Evolutionary conservation across 352 stramenopile species (phyloP), one percentile per base, ranked within the genome.

Genomic region (Phytophthora melonis): DNA sequence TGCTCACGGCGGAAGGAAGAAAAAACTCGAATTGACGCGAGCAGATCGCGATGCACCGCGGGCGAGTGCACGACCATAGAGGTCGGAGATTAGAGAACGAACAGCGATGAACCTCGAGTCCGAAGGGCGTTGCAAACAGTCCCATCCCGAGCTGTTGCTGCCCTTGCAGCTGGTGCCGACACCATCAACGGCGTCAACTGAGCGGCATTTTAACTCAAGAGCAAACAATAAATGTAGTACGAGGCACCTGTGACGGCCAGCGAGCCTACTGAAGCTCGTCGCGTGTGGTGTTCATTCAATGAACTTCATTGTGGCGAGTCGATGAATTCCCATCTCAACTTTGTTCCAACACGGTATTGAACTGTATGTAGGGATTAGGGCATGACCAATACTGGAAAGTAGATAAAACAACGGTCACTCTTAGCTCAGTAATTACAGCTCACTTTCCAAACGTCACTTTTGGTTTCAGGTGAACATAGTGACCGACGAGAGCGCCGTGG

Each of bases 401-500:
- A 69, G 25, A 14, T 63, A 23, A 55, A 57, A 19, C n/a, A 58
- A 39, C 18, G 50, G 36, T 54, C 10, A 55, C 11, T 45, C 23
- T 36, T 36, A 7, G 32, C 32, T 36, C 8, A 36, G 32, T 10
- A 18, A 11, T 18, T 50, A 16, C 16, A 50, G 43, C 7, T 50
- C 14, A 50, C 43, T 21, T 49, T 27, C 11, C 43, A 5, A 50
- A 50, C 18, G 43, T 50, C 43, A 50, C 18, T 21, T 21, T 50
- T 50, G 43, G 18, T 36, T 7, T 43, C 19, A 76, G 36, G 56
- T 36, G 53, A 66, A 78, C 64, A 80, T 67, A 25, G 64, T 67
- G 32, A 79, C 23, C 1, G 75, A 81, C 2, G 71, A 68, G 3
- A 79, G 52, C 9, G 75, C 75, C 7, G 57, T 79, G 11, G 75